Conservation (phyloP, 208 protist genomes). For the Leishmania tarentolae region DNA sequence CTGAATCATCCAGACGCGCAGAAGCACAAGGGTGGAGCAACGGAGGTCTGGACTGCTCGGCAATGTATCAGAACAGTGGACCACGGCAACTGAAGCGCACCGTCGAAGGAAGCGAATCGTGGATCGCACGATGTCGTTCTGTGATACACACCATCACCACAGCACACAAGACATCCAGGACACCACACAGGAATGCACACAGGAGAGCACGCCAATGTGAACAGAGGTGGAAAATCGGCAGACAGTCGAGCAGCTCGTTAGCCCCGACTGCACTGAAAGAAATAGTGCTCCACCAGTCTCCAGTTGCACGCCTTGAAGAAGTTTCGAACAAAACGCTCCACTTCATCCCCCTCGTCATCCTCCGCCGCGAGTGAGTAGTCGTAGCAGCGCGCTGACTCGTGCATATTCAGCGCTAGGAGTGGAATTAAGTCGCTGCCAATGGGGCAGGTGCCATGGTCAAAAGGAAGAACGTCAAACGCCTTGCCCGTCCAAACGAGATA, state of each 20-base stretch:
- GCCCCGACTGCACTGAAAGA: constrained; percentile 29
- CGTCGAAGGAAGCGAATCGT: not conserved
- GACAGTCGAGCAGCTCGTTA: constrained; percentile 5
- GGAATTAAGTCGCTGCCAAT: constrained; percentile 77
- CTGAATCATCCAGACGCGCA: not conserved
- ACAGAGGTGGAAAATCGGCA: not conserved
- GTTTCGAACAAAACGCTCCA: constrained; percentile 79
- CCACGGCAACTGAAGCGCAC: not conserved
- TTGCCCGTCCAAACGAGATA: constrained; percentile 87
- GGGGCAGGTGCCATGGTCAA: constrained; percentile 76
- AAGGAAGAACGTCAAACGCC: constrained; percentile 78
- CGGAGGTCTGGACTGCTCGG: not conserved
- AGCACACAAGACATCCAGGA: not conserved
- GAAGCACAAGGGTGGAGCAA: not conserved
- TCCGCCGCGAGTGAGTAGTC: constrained; percentile 51
- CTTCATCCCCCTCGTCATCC: constrained; percentile 10
- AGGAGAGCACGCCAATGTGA: not conserved
- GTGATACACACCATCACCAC: not conserved
- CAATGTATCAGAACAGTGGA: not conserved
- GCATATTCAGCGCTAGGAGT: constrained; percentile 75
- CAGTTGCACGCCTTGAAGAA: constrained; percentile 92
- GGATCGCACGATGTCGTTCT: not conserved
- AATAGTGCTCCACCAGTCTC: constrained; percentile 68
- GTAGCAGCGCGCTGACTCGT: constrained; percentile 59
- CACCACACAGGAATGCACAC: not conserved